Conservation (phyloP, 495 filamentous ascomycete species). For the Tetracladium setigerum region DNA sequence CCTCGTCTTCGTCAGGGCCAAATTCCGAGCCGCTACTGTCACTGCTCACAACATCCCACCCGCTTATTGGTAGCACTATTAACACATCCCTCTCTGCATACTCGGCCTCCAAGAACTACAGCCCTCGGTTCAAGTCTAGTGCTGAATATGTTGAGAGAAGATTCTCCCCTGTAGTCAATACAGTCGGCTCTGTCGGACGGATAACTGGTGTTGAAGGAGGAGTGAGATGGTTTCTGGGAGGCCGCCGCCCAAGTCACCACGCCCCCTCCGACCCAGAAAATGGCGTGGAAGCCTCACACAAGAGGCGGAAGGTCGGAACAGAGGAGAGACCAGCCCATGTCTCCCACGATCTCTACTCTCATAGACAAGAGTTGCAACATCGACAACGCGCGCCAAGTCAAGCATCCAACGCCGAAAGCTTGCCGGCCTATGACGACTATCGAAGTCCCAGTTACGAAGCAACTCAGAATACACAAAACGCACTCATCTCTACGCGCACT, state of each 20-base stretch:
- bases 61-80: conserved; percentile 71
- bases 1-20: conserved; percentile 19
- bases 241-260: conserved; percentile 32
- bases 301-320: conserved; percentile 52
- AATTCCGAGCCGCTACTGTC: conserved; percentile 68
- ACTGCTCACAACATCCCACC: conserved; percentile 72
- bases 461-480: conserved; percentile 15
- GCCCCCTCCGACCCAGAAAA: conserved; percentile 30
- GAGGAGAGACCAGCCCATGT: conserved; percentile 21
- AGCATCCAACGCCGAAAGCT: conserved; percentile 46
- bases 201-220: conserved; percentile 79
- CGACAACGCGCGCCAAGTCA: conserved; percentile 23
- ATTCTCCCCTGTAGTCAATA: conserved; percentile 74
- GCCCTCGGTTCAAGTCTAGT: conserved; percentile 72
- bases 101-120: conserved; percentile 75
- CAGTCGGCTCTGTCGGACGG: conserved; percentile 70
- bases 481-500: conserved; percentile 11
- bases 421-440: conserved; percentile 75
- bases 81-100: conserved; percentile 77
- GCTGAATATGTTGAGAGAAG: conserved; percentile 82
- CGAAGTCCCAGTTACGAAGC: conserved; percentile 61
- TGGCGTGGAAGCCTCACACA: conserved; percentile 42
- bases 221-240: conserved; percentile 66
- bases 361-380: conserved; percentile 25
- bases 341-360: conserved; percentile 33